Conservation (phyloP, 2,329 filamentous ascomycete species). For the Alternaria atra region DNA sequence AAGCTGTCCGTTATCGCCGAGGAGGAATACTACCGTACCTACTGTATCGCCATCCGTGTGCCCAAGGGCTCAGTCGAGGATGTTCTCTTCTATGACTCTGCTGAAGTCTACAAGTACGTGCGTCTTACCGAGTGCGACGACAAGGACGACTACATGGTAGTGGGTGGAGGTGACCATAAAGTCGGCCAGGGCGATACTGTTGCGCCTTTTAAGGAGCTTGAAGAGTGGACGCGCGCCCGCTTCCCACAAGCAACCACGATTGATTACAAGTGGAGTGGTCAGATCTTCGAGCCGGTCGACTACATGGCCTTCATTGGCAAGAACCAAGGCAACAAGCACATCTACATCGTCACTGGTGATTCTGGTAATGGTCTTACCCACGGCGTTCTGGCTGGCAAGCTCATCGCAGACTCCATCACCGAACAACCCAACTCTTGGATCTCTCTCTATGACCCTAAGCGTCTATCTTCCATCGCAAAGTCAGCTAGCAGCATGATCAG, state of each 20-base stretch:
- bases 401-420: conserved; percentile 65
- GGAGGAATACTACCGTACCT: conserved; percentile 64
- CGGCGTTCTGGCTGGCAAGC: conserved; percentile 61
- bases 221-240: conserved; percentile 62
- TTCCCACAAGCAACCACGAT: conserved; percentile 60
- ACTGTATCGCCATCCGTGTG: conserved; percentile 65
- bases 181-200: conserved; percentile 62
- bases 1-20: conserved; percentile 63
- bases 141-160: conserved; percentile 63
- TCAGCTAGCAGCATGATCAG: conserved; percentile 57
- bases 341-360: conserved; percentile 66
- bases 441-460: conserved; percentile 61
- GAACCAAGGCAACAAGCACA: conserved; percentile 62
- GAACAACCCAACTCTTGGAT: conserved; percentile 61
- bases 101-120: conserved; percentile 65
- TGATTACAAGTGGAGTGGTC: conserved; percentile 67
- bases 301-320: conserved; percentile 65
- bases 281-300: conserved; percentile 65
- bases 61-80: conserved; percentile 64
- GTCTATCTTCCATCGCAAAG: conserved; percentile 57
- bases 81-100: conserved; percentile 64
- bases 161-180: conserved; percentile 67
- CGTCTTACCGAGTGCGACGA: conserved; percentile 64
- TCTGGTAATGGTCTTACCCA: conserved; percentile 67
- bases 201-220: conserved; percentile 61